Evolutionary conservation across 192 early-diverging fungal species (phyloP).

Genomic region (Gonapodya sp.): DNA sequence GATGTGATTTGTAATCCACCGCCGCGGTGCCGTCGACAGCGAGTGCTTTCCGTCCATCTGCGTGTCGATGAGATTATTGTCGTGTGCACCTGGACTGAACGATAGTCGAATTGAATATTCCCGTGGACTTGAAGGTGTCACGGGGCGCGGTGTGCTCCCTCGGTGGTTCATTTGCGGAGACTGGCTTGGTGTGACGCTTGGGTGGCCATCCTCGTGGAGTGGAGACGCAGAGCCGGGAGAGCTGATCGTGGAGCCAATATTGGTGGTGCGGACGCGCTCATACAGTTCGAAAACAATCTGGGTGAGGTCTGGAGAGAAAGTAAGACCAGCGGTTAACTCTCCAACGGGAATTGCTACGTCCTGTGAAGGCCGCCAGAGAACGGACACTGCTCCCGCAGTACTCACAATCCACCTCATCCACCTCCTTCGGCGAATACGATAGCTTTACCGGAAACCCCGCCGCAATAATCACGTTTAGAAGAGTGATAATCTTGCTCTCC

Average conservation of each 20-base stretch:
- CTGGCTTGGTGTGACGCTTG: not conserved
- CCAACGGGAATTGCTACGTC: slow-evolving; percentile 16
- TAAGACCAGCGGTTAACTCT: not conserved
- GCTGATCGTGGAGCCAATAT: slow-evolving; percentile 17
- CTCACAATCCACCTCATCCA: slow-evolving; percentile 88
- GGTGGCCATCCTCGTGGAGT: not conserved
- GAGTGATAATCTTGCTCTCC: slow-evolving; percentile 83
- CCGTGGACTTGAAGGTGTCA: slow-evolving; percentile 25
- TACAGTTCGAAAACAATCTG: slow-evolving; percentile 97
- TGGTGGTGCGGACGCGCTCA: slow-evolving; percentile 55
- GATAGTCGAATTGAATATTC: slow-evolving; percentile 86
- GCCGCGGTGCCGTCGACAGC: slow-evolving; percentile 70
- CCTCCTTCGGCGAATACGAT: slow-evolving; percentile 28
- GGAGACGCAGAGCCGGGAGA: not conserved
- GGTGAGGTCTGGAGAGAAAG: slow-evolving; percentile 59
- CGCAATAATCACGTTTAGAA: slow-evolving; percentile 84
- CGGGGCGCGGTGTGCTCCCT: not conserved
- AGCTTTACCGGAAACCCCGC: slow-evolving; percentile 70
- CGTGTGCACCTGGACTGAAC: slow-evolving; percentile 84
- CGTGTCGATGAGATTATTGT: slow-evolving; percentile 80
- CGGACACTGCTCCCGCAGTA: not conserved
- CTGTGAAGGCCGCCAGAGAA: not conserved
- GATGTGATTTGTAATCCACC: slow-evolving; percentile 81
- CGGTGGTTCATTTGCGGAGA: slow-evolving; percentile 13
- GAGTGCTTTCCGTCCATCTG: slow-evolving; percentile 77